Percentiles rank a stretch among this genome's conserved stretches.
Evolutionary conservation across 1,284 basidiomycete species (phyloP).

Genomic region (Malassezia furfur): DNA sequence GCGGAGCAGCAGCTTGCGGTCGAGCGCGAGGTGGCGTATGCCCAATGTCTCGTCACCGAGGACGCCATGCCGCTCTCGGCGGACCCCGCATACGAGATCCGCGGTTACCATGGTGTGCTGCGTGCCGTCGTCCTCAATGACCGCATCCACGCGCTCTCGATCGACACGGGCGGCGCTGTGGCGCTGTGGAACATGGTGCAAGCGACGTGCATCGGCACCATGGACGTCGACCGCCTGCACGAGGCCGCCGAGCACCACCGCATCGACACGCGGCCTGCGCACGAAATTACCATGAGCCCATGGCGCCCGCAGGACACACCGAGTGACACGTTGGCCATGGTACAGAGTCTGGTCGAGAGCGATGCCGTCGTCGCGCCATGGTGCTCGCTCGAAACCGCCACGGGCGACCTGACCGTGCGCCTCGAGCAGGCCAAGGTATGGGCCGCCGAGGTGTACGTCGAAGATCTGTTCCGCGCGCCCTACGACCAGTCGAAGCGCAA

Average conservation of each 20-base stretch:
- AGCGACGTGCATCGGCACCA: constrained; percentile 65
- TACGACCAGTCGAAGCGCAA: not conserved
- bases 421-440: constrained; percentile 71
- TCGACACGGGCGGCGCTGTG: constrained; percentile 73
- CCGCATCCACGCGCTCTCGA: constrained; percentile 77
- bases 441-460: constrained; percentile 87
- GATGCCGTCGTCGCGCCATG: constrained; percentile 75
- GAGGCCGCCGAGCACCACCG: not conserved
- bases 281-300: constrained; percentile 5
- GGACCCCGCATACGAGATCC: constrained; percentile 63
- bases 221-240: constrained; percentile 59
- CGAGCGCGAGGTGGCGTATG: not conserved
- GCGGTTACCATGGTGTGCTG: constrained; percentile 72
- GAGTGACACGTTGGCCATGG: constrained; percentile 69
- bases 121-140: constrained; percentile 77
- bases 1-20: constrained; percentile 55
- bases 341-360: constrained; percentile 79
- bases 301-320: constrained; percentile 33
- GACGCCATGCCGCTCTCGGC: constrained; percentile 63
- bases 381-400: constrained; percentile 80
- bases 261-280: too few relatives aligned
- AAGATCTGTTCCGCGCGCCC: constrained; percentile 59
- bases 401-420: constrained; percentile 78
- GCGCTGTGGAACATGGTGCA: constrained; percentile 85
- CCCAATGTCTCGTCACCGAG: constrained; percentile 53